Base-by-base conservation (phyloP, 108 stramenopile species). In the Fistulifera pelliculosa region DNA sequence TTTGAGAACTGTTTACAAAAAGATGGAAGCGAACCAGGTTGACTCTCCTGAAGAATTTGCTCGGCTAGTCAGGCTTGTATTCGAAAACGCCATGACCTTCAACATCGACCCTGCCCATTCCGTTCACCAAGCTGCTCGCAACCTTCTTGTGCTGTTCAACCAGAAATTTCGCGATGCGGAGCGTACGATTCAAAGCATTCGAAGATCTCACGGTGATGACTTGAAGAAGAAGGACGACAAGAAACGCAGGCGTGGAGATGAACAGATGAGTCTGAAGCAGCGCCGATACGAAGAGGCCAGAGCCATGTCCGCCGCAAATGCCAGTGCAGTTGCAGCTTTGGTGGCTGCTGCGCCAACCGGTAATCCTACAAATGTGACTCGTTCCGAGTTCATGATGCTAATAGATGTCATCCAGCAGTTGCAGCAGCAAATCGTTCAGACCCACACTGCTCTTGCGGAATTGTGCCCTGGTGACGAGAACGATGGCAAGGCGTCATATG, bases 61-160 rank as follows among this genome's bases (percentile, higher is more conserved):
- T 13, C 62, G 80, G 23, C 80, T 96, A 53, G 77, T 94, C 3
- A 79, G 92, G 2, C 75, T 97, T 8, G 72, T 82, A 38, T 98
- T 98, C 60, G 75, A 83, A 51, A 98, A 98, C 70, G 98, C 96
- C 47, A 90, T 92, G 67, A 77, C 52, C 16, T 98, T 94, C 73
- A 98, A 98, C 64, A 73, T 90, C 7, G 75, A 86, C 54, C 81
- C 89, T 13, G 74, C 73, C 40, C 90, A 97, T 69, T 58, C 75
- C 23, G 93, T 98, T 44, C 90, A 94, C 68, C 58, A 62, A 43
- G 56, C 75, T 15, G 96, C 96, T 25, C 57, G 73, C 16, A 70
- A 68, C 62, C 63, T 98, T 38, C 61, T 78, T 10, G 59, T 69
- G 18, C 52, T 76, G 35, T 93, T 93, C 71, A 84, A 83, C 50